phyloP scores from a whole-genome alignment of 768 basidiomycete genomes.

The Strobilomyces dryophilus region DNA sequence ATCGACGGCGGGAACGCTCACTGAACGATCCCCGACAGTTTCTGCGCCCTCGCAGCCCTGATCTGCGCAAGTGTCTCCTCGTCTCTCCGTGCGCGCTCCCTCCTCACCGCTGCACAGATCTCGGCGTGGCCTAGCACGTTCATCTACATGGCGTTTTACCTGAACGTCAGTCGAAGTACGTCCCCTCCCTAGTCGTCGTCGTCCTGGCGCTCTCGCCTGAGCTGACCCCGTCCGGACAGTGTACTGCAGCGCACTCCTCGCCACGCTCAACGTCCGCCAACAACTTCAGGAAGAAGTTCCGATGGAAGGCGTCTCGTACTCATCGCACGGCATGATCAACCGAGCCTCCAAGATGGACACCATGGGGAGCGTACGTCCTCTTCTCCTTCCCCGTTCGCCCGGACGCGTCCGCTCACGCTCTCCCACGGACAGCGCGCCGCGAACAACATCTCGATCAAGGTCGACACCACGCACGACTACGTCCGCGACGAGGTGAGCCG shows the following conservation, averaged over 20 bases:
- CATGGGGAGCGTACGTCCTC: background rate
- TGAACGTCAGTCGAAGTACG: slow-evolving; percentile 55
- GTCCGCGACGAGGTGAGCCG: slow-evolving; percentile 35
- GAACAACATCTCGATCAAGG: slow-evolving; percentile 59
- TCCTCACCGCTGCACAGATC: background rate
- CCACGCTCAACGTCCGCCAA: slow-evolving; percentile 53
- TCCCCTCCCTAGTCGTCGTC: slow-evolving; percentile 2
- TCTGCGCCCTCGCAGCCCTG: background rate
- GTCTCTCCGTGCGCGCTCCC: background rate
- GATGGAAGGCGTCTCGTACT: slow-evolving; percentile 6
- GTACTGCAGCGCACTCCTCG: slow-evolving; percentile 58
- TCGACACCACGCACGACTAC: slow-evolving; percentile 56
- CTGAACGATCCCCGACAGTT: slow-evolving; percentile 29
- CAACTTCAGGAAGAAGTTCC: slow-evolving; percentile 32
- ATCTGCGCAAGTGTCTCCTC: slow-evolving; percentile 13
- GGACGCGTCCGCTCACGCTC: background rate
- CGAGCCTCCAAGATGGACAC: background rate
- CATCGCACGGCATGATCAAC: background rate
- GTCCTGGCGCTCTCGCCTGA: too few species aligned
- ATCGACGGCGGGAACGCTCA: background rate
- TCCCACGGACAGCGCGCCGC: slow-evolving; percentile 19
- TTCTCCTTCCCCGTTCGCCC: too few species aligned
- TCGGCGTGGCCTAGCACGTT: slow-evolving; percentile 39
- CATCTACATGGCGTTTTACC: slow-evolving; percentile 58
- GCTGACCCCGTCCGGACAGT: slow-evolving; percentile 31